A percentile compares a stretch with the other conserved stretches of the same genome.
phyloP scores from a whole-genome alignment of 495 filamentous ascomycete species.

The Penicillium riverlandense region DNA sequence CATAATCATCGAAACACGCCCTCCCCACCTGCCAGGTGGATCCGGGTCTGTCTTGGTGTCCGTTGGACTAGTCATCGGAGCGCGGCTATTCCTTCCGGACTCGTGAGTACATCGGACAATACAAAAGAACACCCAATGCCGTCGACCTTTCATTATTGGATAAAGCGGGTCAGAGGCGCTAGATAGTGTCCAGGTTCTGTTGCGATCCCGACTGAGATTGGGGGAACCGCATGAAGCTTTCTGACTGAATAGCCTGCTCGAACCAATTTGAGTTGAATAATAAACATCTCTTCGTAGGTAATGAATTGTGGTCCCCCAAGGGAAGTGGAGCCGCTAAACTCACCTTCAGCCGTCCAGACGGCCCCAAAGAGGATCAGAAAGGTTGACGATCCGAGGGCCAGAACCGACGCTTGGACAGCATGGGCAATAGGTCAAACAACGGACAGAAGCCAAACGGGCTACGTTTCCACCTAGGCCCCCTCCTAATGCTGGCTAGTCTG shows the following conservation, averaged over 20 bases:
- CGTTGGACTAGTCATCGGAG: not conserved
- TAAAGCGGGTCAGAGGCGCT: not conserved
- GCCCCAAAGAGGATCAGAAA: not conserved
- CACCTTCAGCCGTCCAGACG: not conserved
- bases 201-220: not conserved
- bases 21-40: not conserved
- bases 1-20: no score
- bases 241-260: not conserved
- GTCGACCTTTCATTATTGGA: no score
- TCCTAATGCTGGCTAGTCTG: no score
- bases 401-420: conserved; percentile 1
- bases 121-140: no score
- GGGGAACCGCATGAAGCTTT: not conserved
- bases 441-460: not conserved
- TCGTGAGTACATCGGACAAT: not conserved
- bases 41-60: not conserved
- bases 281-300: no score
- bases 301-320: not conserved
- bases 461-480: no score
- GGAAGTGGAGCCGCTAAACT: not conserved
- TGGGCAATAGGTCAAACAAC: conserved; percentile 1
- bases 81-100: not conserved
- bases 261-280: not conserved
- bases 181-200: not conserved
- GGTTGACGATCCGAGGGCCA: not conserved